Base-by-base conservation (phyloP, 78 protist genomes). In the Polysphondylium violaceum region DNA sequence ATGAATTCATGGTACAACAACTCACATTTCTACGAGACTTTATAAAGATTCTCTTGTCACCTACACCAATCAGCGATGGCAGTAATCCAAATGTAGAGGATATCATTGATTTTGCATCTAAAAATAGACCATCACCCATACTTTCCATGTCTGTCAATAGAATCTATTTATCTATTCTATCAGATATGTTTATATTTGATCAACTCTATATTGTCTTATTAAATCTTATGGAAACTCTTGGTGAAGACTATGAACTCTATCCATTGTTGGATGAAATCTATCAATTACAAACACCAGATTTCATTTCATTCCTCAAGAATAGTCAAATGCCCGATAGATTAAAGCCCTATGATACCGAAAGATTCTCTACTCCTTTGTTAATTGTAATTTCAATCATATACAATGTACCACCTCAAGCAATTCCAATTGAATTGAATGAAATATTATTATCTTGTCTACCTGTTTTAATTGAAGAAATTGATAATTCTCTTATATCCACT, bases 1-100 rank as follows among this genome's bases (percentile, higher is more conserved):
- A 67, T 17, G 91, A 83, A 25, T 71, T 61, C 25, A 55, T 55
- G 5, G 40, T 69, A 3, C 77, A 69, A 69, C 91, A 83, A 83
- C 19, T 83, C 19, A 27, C 56, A n/a, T 83, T 69, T 44, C 55
- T 58, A 63, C 55, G 64, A 44, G 91, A 41, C 3, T 83, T 71
- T 25, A 21, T 74, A 2, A 55, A 74, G 67, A 40, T 83, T 11
- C 21, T 83, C 29, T 23, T 51, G 11, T 53, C 71, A 16, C 91
- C 91, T n/a, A 31, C 44, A 27, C 91, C 91, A 33, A 74, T 83
- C 31, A 29, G 74, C 17, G 91, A 83, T 83, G 91, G 79, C 19
- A 44, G 61, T 8, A 69, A 69, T 58, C 77, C 89, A 79, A 59
- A 69, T 35, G 23, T 58, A n/a, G 79, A 83, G n/a, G 91, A 83